These are phyloP conservation scores for Erythrobasidium hasegawianum DNA, from an alignment of 1,284 basidiomycete species.

Conservation along the genomic window DNA sequence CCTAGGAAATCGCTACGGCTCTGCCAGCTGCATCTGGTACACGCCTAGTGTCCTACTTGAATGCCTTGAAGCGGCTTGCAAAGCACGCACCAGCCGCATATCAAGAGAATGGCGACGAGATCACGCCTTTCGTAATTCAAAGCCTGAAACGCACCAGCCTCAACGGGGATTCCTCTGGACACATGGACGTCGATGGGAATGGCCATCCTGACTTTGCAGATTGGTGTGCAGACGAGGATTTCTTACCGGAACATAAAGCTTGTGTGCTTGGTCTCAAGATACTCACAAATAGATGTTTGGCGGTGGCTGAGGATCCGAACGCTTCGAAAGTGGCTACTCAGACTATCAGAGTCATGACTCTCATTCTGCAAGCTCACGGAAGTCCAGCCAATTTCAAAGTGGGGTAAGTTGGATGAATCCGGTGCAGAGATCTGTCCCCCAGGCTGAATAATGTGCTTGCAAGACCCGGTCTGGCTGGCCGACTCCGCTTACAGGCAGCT, in stretches of 20 bases:
- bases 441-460: neutral
- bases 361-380: slow-evolving; percentile 33
- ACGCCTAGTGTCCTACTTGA: slow-evolving; percentile 62
- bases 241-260: slow-evolving; percentile 58
- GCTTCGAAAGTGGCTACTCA: slow-evolving; percentile 58
- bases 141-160: slow-evolving; percentile 53
- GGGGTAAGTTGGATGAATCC: slow-evolving; percentile 12
- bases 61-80: slow-evolving; percentile 71
- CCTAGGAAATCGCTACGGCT: slow-evolving; percentile 59
- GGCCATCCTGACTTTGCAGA: slow-evolving; percentile 52
- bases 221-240: slow-evolving; percentile 67
- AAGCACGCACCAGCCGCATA: slow-evolving; percentile 63
- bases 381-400: slow-evolving; percentile 42
- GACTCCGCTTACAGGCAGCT: slow-evolving; percentile 73
- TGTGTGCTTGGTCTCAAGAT: slow-evolving; percentile 74
- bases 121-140: slow-evolving; percentile 65
- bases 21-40: slow-evolving; percentile 58
- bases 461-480: slow-evolving; percentile 44
- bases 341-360: slow-evolving; percentile 12
- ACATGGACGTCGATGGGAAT: slow-evolving; percentile 5
- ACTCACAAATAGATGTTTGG: slow-evolving; percentile 69
- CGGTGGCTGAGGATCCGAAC: slow-evolving; percentile 60
- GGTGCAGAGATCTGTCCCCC: neutral
- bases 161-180: neutral
- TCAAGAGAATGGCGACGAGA: slow-evolving; percentile 67